Evolutionary conservation across 2,329 filamentous ascomycete species (phyloP), one percentile per base, ranked within the genome.

Genomic region (Pseudogymnoascus sp.): DNA sequence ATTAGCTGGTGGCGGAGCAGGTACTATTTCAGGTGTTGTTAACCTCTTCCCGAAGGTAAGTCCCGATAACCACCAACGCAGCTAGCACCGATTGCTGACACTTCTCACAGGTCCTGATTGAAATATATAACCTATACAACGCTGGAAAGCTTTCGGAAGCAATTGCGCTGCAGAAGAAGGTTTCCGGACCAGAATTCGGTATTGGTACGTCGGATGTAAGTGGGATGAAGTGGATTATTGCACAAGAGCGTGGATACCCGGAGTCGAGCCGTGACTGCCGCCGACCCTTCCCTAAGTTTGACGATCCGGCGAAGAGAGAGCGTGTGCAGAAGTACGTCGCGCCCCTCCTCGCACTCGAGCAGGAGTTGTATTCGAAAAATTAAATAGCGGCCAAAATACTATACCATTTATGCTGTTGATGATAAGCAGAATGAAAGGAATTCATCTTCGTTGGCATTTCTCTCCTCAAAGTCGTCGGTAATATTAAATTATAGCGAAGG

Each of bases 11-110:
- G 84, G 85, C 14, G 81, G 79, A 30, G 77, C 79, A 2, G 85
- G 85, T 8, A 82, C 79, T 65, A 82, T 88, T 58, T 82, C 84
- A 0, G 84, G 82, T 2, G 81, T 87, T 64, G 85, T 78, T 25
- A 87, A 88, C 64, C 83, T 93, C 64, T 83, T 91, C 72, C 90
- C 90, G 62, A 90, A 91, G 76, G 79, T 88, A 14, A 91, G 88
- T 70, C 57, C 14, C 25, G 33, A 11, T 12, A 28, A 28, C 25
- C 37, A 15, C 22, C 57, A 37, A 37, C 11, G 12, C 18, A 58
- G 74, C 87, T 2, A 84, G 82, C 66, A 84, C 83, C 77, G 68
- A 78, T 81, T 0, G 76, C 58, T 57, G 15, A 25, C 43, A 15
- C n/a, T 57, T 53, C 9, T n/a, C 59, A 30, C 57, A 72, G 68